Evolutionary conservation across 768 basidiomycete species (phyloP).

Genomic region (Sutorius australiensis): DNA sequence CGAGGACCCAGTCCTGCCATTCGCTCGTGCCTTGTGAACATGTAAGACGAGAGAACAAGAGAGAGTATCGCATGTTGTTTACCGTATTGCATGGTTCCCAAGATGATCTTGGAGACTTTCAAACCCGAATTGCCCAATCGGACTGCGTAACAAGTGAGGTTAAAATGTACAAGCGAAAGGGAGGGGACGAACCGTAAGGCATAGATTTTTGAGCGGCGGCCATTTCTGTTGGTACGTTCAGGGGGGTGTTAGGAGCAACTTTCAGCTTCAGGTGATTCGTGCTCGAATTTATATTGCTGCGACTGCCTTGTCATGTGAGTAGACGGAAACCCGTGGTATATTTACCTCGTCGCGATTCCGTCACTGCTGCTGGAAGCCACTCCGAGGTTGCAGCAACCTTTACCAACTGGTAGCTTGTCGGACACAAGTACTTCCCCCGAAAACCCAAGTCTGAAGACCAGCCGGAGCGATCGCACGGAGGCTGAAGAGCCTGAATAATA

Average conservation of each 20-base stretch:
- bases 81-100: constrained; percentile 6
- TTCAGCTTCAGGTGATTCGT: neutral
- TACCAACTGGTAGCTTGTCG: neutral
- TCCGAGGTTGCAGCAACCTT: neutral
- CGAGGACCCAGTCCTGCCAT: constrained; percentile 2
- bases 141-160: neutral
- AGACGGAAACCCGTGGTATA: neutral
- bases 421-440: neutral
- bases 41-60: neutral
- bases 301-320: constrained; percentile 3
- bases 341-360: constrained; percentile 6
- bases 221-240: constrained; percentile 6
- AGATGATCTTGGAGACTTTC: constrained; percentile 4
- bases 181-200: constrained; percentile 13
- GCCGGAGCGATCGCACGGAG: neutral
- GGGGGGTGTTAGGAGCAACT: neutral
- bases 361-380: neutral
- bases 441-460: neutral
- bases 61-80: constrained; percentile 1
- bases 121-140: constrained; percentile 7
- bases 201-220: constrained; percentile 6
- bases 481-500: no score
- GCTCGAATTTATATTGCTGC: constrained; percentile 1
- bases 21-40: constrained; percentile 5
- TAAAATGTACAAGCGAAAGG: neutral